A percentile compares a stretch with the other conserved stretches of the same genome.
Conservation (phyloP, 208 protist species). For the Angomonas deanei region DNA sequence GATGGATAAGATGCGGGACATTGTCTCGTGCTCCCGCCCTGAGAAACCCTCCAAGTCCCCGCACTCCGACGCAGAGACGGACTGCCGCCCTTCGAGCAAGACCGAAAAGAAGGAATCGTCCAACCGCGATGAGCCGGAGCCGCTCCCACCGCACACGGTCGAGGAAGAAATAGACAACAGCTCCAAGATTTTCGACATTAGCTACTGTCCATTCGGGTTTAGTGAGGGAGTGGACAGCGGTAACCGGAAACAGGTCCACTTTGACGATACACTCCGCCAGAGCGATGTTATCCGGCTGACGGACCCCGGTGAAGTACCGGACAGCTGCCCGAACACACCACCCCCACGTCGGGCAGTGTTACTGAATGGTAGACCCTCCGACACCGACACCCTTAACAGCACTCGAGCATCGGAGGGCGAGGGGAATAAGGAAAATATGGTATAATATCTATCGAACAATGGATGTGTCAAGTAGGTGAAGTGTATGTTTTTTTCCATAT, state of each 20-base stretch:
- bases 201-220: slow-evolving; percentile 10
- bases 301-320: not conserved
- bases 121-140: slow-evolving; percentile 9
- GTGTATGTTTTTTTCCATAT: too few relatives aligned
- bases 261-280: not conserved
- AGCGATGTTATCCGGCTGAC: not conserved
- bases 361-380: not conserved
- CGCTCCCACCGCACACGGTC: slow-evolving; percentile 4
- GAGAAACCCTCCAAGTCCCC: not conserved
- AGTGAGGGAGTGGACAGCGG: not conserved
- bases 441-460: too few relatives aligned
- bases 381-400: not conserved
- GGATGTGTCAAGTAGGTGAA: too few relatives aligned
- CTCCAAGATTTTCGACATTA: slow-evolving; percentile 6
- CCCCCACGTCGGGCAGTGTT: not conserved
- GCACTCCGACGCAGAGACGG: not conserved
- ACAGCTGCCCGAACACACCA: slow-evolving; percentile 2
- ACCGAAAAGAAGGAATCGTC: not conserved
- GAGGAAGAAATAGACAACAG: not conserved
- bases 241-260: not conserved
- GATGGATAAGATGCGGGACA: not conserved
- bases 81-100: not conserved
- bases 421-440: not conserved
- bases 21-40: not conserved
- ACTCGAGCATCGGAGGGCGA: not conserved